phyloP scores from a whole-genome alignment of 352 stramenopile species.

The Peronospora destructor region DNA sequence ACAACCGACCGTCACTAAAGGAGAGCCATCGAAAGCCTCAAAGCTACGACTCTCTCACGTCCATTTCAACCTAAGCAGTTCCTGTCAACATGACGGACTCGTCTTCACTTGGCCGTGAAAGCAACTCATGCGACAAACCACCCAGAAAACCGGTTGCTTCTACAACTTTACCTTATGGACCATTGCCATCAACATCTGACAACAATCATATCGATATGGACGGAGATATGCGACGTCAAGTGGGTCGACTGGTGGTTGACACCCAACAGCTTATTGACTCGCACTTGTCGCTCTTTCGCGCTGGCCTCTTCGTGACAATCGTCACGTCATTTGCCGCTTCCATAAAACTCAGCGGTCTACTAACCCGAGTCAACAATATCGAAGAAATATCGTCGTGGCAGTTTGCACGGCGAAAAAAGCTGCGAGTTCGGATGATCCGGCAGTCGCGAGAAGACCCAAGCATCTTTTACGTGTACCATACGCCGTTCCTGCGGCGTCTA shows the following conservation, averaged over 20 bases:
- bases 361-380: conserved; percentile 44
- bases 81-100: conserved; percentile 4
- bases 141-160: not conserved
- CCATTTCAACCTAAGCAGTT: too few species aligned
- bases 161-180: not conserved
- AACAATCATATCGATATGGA: conserved; percentile 2
- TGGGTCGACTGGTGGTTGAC: conserved; percentile 31
- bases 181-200: not conserved
- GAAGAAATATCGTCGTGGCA: conserved; percentile 59
- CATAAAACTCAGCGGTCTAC: conserved; percentile 48
- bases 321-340: conserved; percentile 35
- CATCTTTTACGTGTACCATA: conserved; percentile 81
- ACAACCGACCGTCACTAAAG: conserved; percentile 20
- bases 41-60: too few species aligned
- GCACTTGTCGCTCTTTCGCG: conserved; percentile 61
- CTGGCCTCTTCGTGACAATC: conserved; percentile 43
- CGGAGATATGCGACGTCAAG: conserved; percentile 21
- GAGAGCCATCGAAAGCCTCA: too few species aligned
- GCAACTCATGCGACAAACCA: not conserved
- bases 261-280: conserved; percentile 51
- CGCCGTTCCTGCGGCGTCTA: conserved; percentile 52
- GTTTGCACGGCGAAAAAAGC: conserved; percentile 58
- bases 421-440: conserved; percentile 66
- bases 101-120: not conserved
- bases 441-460: conserved; percentile 58